Percentiles rank a stretch among this genome's conserved stretches.
Conservation (phyloP, 371 early-diverging fungal genomes). For the Mortierella sp. region DNA sequence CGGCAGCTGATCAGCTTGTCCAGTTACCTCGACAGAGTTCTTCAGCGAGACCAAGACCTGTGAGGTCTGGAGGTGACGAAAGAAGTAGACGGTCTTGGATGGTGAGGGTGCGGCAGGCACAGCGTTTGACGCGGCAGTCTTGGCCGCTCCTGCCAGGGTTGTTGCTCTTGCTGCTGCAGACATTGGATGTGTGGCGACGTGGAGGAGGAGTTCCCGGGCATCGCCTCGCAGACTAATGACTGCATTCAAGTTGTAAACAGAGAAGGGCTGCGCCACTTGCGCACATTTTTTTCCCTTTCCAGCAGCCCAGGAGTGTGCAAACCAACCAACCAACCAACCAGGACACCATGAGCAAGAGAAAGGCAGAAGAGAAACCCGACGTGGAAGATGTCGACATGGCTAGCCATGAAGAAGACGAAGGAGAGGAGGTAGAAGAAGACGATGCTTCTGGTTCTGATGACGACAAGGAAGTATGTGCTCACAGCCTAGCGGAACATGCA, state of each 20-base stretch:
- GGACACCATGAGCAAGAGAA: conserved; percentile 57
- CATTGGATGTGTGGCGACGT: conserved; percentile 12
- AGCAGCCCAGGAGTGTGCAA: neutral
- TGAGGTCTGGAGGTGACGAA: conserved; percentile 69
- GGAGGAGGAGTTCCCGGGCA: conserved; percentile 13
- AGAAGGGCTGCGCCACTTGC: neutral
- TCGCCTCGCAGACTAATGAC: no score
- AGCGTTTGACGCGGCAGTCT: conserved; percentile 25
- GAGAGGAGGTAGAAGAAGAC: neutral
- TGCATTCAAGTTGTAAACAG: neutral
- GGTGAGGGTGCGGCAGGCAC: conserved; percentile 11
- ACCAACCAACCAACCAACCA: neutral
- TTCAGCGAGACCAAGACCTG: conserved; percentile 63
- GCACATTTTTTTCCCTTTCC: neutral
- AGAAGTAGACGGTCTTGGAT: conserved; percentile 60
- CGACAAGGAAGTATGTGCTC: no score
- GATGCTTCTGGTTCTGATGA: conserved; percentile 65
- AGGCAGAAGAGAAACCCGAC: conserved; percentile 51
- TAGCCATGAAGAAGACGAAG: conserved; percentile 13
- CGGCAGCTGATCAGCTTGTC: no score
- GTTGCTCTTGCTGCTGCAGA: conserved; percentile 25
- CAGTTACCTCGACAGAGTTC: conserved; percentile 45
- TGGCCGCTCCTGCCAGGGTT: conserved; percentile 29
- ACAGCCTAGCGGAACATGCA: no score
- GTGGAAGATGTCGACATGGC: conserved; percentile 46